Conservation (phyloP, 768 basidiomycete genomes). For the Boletellus ananiceps region DNA sequence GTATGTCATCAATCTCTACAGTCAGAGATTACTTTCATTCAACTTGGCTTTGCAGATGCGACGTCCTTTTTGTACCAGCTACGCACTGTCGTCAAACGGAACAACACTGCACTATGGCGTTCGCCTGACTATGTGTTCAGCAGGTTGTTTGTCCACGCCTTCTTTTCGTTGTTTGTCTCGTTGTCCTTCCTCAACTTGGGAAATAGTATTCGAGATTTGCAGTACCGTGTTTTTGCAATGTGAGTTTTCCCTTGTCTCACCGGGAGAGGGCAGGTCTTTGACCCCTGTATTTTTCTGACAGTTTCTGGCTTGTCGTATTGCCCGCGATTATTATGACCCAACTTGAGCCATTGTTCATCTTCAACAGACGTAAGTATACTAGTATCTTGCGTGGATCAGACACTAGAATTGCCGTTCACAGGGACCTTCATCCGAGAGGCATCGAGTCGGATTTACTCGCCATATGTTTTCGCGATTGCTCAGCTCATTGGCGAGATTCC, state of each 20-base stretch:
- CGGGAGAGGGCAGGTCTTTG: neutral
- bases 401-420: constrained; percentile 9
- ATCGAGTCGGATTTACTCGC: constrained; percentile 81
- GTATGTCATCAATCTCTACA: constrained; percentile 29
- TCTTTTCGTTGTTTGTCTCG: constrained; percentile 67
- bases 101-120: constrained; percentile 72
- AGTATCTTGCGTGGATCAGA: constrained; percentile 16
- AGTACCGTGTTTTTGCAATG: constrained; percentile 81
- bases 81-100: constrained; percentile 58
- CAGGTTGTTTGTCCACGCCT: constrained; percentile 69
- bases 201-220: constrained; percentile 56
- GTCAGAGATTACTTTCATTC: neutral
- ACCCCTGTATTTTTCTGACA: constrained; percentile 17
- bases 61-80: constrained; percentile 76
- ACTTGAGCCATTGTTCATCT: constrained; percentile 73
- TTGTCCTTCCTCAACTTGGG: constrained; percentile 78
- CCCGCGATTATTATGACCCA: constrained; percentile 74
- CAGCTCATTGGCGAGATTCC: constrained; percentile 82
- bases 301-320: constrained; percentile 63
- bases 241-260: constrained; percentile 30
- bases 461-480: constrained; percentile 78
- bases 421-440: constrained; percentile 52
- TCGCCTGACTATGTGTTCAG: constrained; percentile 85
- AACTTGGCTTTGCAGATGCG: constrained; percentile 46
- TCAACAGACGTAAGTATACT: constrained; percentile 47